phyloP scores from a whole-genome alignment of 805 yeast genomes.

The Blastobotrys attinorum region DNA sequence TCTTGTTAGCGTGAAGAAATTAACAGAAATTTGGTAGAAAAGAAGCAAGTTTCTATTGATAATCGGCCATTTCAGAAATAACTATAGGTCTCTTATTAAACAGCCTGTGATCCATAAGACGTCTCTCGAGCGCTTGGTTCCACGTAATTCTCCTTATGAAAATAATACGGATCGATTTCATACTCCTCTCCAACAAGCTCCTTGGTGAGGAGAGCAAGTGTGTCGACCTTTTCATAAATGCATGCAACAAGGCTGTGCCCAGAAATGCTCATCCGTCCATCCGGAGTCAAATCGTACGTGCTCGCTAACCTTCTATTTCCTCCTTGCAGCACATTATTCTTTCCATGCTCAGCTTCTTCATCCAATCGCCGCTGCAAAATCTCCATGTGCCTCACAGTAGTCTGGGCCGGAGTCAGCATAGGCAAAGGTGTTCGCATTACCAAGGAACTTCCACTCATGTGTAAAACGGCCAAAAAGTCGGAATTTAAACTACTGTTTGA shows the following conservation, averaged over 20 bases:
- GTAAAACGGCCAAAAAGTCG: slow-evolving; percentile 24
- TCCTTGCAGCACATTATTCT: no score
- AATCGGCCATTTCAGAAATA: no score
- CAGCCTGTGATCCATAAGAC: no score
- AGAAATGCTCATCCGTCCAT: not conserved
- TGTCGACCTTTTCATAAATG: slow-evolving; percentile 28
- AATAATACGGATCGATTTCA: slow-evolving; percentile 18
- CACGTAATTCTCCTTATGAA: no score
- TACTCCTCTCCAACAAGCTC: slow-evolving; percentile 30
- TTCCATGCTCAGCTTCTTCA: no score
- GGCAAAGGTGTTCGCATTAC: slow-evolving; percentile 26
- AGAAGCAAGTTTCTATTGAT: no score
- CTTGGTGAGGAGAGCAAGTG: slow-evolving; percentile 23
- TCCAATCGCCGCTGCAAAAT: not conserved
- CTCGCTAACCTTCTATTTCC: not conserved
- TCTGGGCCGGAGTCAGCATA: slow-evolving; percentile 25
- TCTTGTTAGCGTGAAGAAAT: no score
- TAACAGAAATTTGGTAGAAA: no score
- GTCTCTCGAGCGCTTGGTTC: no score
- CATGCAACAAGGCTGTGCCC: slow-evolving; percentile 15
- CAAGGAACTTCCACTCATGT: slow-evolving; percentile 27
- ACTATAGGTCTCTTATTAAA: no score
- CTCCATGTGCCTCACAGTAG: slow-evolving; percentile 14
- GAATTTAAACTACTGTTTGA: slow-evolving; percentile 21
- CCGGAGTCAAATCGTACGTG: not conserved